Percentiles rank a stretch among this genome's conserved stretches.
Evolutionary conservation across 495 filamentous ascomycete species (phyloP).

Genomic region (Aspergillus campestris): DNA sequence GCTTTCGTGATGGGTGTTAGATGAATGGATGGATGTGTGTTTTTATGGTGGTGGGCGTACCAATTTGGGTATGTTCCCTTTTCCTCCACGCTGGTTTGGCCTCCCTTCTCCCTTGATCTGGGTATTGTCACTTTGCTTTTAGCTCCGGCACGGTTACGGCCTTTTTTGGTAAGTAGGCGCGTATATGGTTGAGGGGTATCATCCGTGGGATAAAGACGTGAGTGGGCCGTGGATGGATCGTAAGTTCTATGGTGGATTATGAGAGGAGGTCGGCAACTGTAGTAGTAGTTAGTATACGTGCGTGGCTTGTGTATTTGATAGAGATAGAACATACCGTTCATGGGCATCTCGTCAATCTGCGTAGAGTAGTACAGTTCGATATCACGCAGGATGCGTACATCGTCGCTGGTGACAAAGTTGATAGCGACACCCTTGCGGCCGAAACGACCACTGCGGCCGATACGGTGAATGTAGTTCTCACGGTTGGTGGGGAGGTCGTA

Average conservation of each 20-base stretch:
- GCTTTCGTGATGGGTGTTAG: too few species aligned
- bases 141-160: background rate
- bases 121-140: background rate
- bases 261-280: constrained; percentile 42
- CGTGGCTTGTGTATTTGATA: too few species aligned
- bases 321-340: constrained; percentile 56
- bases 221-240: background rate
- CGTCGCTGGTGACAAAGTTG: constrained; percentile 97
- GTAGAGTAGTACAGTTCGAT: constrained; percentile 97
- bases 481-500: constrained; percentile 97
- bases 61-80: constrained; percentile 21
- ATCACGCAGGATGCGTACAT: constrained; percentile 94
- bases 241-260: constrained; percentile 12
- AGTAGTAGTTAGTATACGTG: constrained; percentile 7
- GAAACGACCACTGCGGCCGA: constrained; percentile 92
- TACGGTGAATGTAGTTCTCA: constrained; percentile 99
- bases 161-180: background rate
- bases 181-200: background rate
- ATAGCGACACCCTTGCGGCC: constrained; percentile 98
- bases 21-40: background rate
- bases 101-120: constrained; percentile 5
- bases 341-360: constrained; percentile 99
- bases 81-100: constrained; percentile 29
- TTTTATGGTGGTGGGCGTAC: constrained; percentile 9
- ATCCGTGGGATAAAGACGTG: background rate